phyloP scores from a whole-genome alignment of 1,139 yeast genomes.

The Saccharomycopsis phalli region DNA sequence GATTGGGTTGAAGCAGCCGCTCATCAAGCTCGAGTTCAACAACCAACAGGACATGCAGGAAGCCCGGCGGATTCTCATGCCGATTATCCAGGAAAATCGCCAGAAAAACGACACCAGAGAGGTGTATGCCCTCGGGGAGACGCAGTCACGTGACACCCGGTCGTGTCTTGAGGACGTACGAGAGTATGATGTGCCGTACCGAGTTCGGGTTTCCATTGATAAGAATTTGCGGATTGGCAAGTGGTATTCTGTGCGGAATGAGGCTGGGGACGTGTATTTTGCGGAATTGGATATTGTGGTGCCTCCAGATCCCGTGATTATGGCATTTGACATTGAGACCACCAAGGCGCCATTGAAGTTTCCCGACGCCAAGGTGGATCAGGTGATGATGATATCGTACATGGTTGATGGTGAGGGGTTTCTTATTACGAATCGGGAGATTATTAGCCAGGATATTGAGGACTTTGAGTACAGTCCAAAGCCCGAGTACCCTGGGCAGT shows the following conservation, averaged over 20 bases:
- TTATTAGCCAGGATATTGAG: constrained; percentile 87
- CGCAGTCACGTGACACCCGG: constrained; percentile 42
- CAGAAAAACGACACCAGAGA: constrained; percentile 58
- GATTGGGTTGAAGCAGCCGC: constrained; percentile 58
- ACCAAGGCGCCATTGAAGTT: constrained; percentile 94
- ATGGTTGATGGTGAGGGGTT: constrained; percentile 98
- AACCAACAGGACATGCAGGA: constrained; percentile 66
- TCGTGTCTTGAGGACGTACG: constrained; percentile 69
- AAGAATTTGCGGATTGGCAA: constrained; percentile 81
- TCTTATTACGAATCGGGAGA: constrained; percentile 87
- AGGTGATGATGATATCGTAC: constrained; percentile 97
- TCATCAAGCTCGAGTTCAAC: constrained; percentile 64
- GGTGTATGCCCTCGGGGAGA: constrained; percentile 43
- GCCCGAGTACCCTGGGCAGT: constrained; percentile 88
- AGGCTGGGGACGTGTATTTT: constrained; percentile 35
- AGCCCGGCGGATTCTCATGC: constrained; percentile 62
- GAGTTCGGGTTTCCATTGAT: constrained; percentile 91
- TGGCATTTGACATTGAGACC: constrained; percentile 97
- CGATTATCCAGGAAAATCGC: constrained; percentile 64
- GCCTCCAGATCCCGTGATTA: constrained; percentile 94
- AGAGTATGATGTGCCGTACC: constrained; percentile 95
- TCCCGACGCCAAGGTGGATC: constrained; percentile 90
- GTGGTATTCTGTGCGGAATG: constrained; percentile 82
- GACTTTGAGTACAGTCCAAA: constrained; percentile 97
- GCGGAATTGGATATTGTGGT: constrained; percentile 73